Evolutionary conservation across 140 eudicot species (phyloP), one percentile per base, ranked within the genome.

Genomic region (Flaveria floridana): DNA sequence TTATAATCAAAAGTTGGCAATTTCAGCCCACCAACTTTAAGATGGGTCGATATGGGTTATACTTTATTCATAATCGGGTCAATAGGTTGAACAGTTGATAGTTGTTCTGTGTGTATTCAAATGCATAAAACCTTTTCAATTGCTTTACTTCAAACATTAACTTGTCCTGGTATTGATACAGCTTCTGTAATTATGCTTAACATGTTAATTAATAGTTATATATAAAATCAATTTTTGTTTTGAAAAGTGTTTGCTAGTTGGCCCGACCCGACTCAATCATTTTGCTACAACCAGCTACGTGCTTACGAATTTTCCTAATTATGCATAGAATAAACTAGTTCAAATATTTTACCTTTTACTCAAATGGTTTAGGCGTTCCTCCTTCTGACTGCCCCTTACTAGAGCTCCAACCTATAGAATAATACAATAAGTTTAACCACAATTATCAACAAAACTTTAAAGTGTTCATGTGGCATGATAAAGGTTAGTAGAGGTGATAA

Each of bases 371-470:
- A 85, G 46, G 48, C 97, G 93, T 62, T 93, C 98, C 83, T 93
- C 98, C 47, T 81, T 93, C 81, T 93, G 97, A 87, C 97, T 88
- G 13, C 96, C 97, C 80, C 89, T 84, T 50, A 93, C 81, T 74
- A 93, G 55, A 68, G 86, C 78, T 56, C 98, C 98, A 19, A 82
- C 90, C 96, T 92, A 80, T 78, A 34, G 7, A 34, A 34, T 6
- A 34, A 34, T 34, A 79, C 28, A 58, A 11, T 37, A 52, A 39
- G 41, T 23, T 28, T 18, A 19, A 70, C 14, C 3, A 0, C 3
- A 13, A 53, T 10, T 0, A 1, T 52, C 30, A 41, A 48, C 52
- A 75, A 1, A 64, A 30, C 20, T 13, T 68, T 16, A 0, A 56
- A 66, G 74, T 23, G 20, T 58, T 73, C 30, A 57, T 7, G n/a